Evolutionary conservation across 345 rosid species (phyloP).

Genomic region (Raphanus raphanistrum): DNA sequence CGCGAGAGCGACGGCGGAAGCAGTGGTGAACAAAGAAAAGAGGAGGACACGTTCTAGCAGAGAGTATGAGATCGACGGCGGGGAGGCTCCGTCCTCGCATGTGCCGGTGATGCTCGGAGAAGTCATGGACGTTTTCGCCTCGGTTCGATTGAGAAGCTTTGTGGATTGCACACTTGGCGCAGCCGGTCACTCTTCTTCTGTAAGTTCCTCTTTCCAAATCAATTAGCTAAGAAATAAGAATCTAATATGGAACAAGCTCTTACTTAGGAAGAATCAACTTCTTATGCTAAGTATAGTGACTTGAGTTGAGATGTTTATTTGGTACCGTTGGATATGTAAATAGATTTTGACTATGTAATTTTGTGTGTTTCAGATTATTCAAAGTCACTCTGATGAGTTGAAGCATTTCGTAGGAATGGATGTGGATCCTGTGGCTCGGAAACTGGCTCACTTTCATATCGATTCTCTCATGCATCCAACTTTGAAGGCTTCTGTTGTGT

Average conservation of each 20-base stretch:
- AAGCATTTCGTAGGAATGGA: constrained; percentile 74
- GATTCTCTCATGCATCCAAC: constrained; percentile 47
- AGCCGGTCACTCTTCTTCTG: constrained; percentile 89
- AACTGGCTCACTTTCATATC: constrained; percentile 55
- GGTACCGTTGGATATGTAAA: no score
- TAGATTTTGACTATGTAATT: neutral
- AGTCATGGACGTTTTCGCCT: constrained; percentile 76
- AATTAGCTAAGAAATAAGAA: constrained; percentile 9
- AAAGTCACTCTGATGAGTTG: constrained; percentile 68
- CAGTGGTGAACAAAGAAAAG: constrained; percentile 50
- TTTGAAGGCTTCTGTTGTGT: constrained; percentile 48
- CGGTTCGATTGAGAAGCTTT: constrained; percentile 54
- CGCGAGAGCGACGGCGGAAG: constrained; percentile 27
- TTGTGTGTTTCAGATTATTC: constrained; percentile 54
- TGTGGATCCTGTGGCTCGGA: constrained; percentile 82
- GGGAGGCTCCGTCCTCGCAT: constrained; percentile 44
- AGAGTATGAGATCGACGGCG: constrained; percentile 42
- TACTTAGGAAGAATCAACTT: neutral
- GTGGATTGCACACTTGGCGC: constrained; percentile 94
- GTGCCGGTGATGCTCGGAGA: constrained; percentile 88
- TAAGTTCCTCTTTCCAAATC: constrained; percentile 29
- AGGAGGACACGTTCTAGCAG: constrained; percentile 79
- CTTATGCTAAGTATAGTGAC: neutral
- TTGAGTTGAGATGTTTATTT: neutral
- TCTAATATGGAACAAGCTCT: constrained; percentile 13